These are phyloP conservation scores for Chrysosporium queenslandicum DNA, from an alignment of 2,329 filamentous ascomycete species.

Conservation along the genomic window DNA sequence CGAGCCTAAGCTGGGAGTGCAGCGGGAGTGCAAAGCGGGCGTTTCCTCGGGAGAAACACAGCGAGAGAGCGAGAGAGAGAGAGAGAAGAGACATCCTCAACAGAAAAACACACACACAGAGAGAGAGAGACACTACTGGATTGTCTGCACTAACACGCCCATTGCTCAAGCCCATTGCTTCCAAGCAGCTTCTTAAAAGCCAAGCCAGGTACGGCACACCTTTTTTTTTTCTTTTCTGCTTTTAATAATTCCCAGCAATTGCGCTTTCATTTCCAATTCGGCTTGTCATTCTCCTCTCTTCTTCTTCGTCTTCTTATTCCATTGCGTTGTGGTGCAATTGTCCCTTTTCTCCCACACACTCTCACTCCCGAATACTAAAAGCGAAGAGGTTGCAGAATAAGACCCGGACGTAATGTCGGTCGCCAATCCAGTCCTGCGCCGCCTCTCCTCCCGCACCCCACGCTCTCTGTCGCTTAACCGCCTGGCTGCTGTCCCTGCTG, in stretches of 20 bases:
- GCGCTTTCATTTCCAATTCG: conserved; percentile 28
- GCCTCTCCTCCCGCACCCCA: conserved; percentile 34
- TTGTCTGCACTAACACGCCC: too few relatives aligned
- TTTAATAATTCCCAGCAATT: conserved; percentile 18
- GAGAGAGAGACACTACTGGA: too few relatives aligned
- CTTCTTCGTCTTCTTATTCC: too few relatives aligned
- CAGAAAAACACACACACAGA: too few relatives aligned
- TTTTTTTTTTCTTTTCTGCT: conserved; percentile 11
- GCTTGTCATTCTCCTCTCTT: conserved; percentile 28
- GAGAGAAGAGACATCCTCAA: too few relatives aligned
- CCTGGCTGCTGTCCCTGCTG: conserved; percentile 40
- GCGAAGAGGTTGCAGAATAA: background rate
- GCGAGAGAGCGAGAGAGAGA: background rate
- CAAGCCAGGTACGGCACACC: too few relatives aligned
- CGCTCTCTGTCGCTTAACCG: conserved; percentile 35
- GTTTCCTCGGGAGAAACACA: background rate
- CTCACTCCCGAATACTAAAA: background rate
- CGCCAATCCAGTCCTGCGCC: conserved; percentile 33
- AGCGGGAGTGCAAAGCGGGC: too few relatives aligned
- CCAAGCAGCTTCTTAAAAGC: too few relatives aligned
- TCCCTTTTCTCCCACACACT: too few relatives aligned
- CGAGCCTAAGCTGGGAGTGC: background rate
- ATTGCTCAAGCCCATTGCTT: too few relatives aligned
- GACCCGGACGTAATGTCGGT: conserved; percentile 28
- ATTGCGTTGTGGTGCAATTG: conserved; percentile 26